phyloP scores from a whole-genome alignment of 192 early-diverging fungal genomes.

The Diversispora epigaea region DNA sequence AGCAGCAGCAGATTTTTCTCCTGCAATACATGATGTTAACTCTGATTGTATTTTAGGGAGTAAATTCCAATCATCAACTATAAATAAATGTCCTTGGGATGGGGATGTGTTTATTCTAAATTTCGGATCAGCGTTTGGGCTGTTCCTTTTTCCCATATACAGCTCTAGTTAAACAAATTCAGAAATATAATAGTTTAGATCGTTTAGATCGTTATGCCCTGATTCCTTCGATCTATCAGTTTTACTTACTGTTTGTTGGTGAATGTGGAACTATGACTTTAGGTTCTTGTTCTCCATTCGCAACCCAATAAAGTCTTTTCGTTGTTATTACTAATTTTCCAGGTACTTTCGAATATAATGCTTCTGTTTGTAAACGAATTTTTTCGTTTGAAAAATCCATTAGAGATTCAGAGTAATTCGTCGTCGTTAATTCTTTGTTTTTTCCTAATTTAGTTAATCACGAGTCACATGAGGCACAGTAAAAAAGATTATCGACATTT shows the following conservation, averaged over 20 bases:
- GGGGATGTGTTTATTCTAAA: neutral
- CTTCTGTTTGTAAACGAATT: neutral
- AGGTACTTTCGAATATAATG: neutral
- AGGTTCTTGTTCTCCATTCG: neutral
- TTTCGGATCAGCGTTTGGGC: neutral
- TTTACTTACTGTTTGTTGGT: neutral
- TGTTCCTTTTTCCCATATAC: neutral
- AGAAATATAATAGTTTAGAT: neutral
- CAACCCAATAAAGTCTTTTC: neutral
- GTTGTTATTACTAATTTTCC: neutral
- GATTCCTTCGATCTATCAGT: neutral
- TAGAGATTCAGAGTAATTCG: too few species aligned
- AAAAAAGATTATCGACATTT: too few species aligned
- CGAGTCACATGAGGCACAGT: too few species aligned
- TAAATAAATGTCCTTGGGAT: neutral
- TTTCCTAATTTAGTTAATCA: too few species aligned
- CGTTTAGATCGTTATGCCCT: neutral
- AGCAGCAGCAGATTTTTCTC: slow-evolving; percentile 2
- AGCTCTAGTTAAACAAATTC: neutral
- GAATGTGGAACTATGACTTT: neutral
- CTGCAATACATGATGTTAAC: neutral
- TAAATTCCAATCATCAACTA: neutral
- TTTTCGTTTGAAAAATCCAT: neutral
- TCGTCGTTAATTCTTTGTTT: too few species aligned
- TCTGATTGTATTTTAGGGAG: neutral